Evolutionary conservation across 2,329 filamentous ascomycete genomes (phyloP), one percentile per base, ranked within the genome.

Genomic region (Corynespora cassiicola): DNA sequence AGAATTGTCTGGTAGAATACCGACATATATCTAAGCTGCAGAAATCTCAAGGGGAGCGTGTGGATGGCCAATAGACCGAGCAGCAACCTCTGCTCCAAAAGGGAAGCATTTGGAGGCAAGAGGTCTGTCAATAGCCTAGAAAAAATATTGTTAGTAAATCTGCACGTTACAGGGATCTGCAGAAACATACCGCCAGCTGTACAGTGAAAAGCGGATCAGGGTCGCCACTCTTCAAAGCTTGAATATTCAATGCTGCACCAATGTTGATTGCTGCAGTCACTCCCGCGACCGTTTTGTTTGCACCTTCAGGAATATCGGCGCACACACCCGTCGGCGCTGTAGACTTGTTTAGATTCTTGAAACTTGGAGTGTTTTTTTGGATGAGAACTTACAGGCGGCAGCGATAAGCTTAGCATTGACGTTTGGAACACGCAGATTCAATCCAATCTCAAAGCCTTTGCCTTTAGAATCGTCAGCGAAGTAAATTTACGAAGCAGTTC

Each of bases 371-470:
- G 25, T n/a, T n/a, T n/a, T n/a, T n/a, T n/a, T 14, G 16, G n/a
- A 22, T 16, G 21, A 29, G 14, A 29, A 42, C 40, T 47, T 29
- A 45, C 43, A 47, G 21, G 36, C 23, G 15, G 52, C 31, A 11
- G 45, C 47, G 11, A 37, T 23, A 6, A 54, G 31, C 12, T 39
- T 42, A 6, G 50, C 50, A 16, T 43, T 45, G 36, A 52, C 31
- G 23, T 48, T 42, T 2, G 47, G 50, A 10, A 50, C 15, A 27
- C 47, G 51, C 39, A 54, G 26, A 26, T 47, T 46, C 2, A 54
- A 12, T 12, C 50, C 50, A 21, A 54, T 35, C 15, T 42, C 39
- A 35, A 49, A 52, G 8, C 48, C 48, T 11, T 35, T 25, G 26
- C 38, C 48, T 39, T 33, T 15, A 24, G 11, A 10, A 16, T 10